Conservation (phyloP, 352 stramenopile genomes). For the Bremia lactucae region DNA sequence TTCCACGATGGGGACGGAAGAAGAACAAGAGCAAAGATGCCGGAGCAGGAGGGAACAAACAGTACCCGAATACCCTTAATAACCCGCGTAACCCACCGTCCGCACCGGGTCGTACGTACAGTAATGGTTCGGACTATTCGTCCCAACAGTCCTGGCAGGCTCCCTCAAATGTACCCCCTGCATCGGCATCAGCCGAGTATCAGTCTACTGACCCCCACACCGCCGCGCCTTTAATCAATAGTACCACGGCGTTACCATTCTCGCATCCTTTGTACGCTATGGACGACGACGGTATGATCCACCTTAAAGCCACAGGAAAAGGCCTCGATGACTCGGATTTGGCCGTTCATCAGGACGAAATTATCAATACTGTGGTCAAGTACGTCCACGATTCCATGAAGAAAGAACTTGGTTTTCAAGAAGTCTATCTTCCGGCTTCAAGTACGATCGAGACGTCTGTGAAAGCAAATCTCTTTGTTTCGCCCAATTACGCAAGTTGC, state of each 20-base stretch:
- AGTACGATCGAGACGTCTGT: conserved; percentile 41
- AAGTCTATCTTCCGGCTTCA: conserved; percentile 59
- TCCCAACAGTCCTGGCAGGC: conserved; percentile 22
- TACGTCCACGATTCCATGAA: conserved; percentile 83
- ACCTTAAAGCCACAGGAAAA: conserved; percentile 77
- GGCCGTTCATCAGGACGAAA: conserved; percentile 81
- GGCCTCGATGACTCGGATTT: conserved; percentile 74
- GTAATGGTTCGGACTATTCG: conserved; percentile 26
- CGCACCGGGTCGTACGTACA: conserved; percentile 34
- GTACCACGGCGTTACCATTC: conserved; percentile 42
- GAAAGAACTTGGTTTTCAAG: conserved; percentile 62
- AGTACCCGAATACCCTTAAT: conserved; percentile 12
- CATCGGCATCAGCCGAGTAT: conserved; percentile 7
- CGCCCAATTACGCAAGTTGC: conserved; percentile 65
- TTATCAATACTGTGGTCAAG: conserved; percentile 78
- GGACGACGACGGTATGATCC: conserved; percentile 76
- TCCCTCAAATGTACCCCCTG: conserved; percentile 13
- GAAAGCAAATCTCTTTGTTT: conserved; percentile 81
- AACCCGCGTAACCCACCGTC: conserved; percentile 30
- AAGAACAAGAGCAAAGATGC: conserved; percentile 51
- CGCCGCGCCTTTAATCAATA: conserved; percentile 5
- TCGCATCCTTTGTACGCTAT: conserved; percentile 75
- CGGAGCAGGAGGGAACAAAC: conserved; percentile 26
- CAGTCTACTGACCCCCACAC: neutral
- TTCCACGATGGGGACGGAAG: conserved; percentile 61